These are phyloP conservation scores for Termitomyces sp. DNA, from an alignment of 768 basidiomycete species.

Conservation along the genomic window DNA sequence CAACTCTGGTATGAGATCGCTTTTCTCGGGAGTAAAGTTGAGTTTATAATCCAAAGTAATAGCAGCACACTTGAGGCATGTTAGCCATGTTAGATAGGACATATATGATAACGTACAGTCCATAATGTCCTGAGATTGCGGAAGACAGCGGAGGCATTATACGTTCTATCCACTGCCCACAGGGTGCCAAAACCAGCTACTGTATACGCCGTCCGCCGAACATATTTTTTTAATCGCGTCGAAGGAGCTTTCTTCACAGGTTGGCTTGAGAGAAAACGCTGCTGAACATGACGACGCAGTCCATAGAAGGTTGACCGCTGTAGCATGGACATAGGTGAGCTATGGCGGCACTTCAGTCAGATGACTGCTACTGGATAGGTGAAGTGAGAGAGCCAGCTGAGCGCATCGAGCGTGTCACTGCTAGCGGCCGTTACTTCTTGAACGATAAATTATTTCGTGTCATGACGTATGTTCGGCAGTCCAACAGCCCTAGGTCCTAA, in stretches of 20 bases:
- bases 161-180: conserved; percentile 42
- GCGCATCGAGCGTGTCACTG: conserved; percentile 2
- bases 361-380: neutral
- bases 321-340: neutral
- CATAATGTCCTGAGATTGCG: conserved; percentile 50
- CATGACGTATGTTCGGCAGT: conserved; percentile 9
- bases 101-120: conserved; percentile 29
- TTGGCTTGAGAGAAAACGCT: neutral
- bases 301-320: neutral
- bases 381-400: neutral
- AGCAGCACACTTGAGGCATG: conserved; percentile 47
- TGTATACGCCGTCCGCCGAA: conserved; percentile 29
- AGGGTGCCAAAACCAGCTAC: conserved; percentile 31
- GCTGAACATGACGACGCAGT: neutral
- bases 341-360: neutral
- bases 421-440: neutral
- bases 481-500: neutral
- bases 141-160: conserved; percentile 52
- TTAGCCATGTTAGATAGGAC: neutral
- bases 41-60: conserved; percentile 83
- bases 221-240: conserved; percentile 13
- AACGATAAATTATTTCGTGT: neutral
- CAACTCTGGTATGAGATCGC: conserved; percentile 67
- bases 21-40: conserved; percentile 74
- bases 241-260: conserved; percentile 1